Conservation (phyloP, 495 filamentous ascomycete genomes). For the Penicillium canescens region DNA sequence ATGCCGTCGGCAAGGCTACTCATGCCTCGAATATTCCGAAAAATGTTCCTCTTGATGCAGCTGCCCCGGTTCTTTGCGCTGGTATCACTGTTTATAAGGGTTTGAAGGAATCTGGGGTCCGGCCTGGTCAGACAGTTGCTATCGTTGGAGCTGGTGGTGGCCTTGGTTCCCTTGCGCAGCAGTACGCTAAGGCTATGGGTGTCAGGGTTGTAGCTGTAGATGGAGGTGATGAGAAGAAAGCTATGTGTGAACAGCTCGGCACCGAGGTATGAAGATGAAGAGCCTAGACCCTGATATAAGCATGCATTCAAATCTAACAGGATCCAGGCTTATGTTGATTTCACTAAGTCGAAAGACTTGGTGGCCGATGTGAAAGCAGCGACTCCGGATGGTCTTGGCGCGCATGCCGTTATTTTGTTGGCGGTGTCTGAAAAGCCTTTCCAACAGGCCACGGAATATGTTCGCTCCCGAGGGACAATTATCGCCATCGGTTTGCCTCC, state of each 20-base stretch:
- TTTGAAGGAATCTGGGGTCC: conserved; percentile 75
- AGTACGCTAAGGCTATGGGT: conserved; percentile 92
- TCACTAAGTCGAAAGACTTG: conserved; percentile 68
- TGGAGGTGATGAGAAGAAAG: conserved; percentile 73
- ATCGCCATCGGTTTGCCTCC: conserved; percentile 86
- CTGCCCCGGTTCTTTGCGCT: conserved; percentile 80
- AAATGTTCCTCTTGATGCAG: conserved; percentile 66
- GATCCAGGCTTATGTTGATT: conserved; percentile 68
- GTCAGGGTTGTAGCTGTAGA: conserved; percentile 75
- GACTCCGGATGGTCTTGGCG: conserved; percentile 76
- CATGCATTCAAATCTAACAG: background rate
- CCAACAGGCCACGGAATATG: conserved; percentile 87
- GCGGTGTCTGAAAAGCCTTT: conserved; percentile 88
- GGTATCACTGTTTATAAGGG: conserved; percentile 93
- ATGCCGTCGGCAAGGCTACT: conserved; percentile 77
- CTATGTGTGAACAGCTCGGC: conserved; percentile 66
- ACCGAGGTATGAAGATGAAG: conserved; percentile 32
- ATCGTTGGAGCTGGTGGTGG: conserved; percentile 91
- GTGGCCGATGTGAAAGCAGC: conserved; percentile 78
- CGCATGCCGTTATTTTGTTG: conserved; percentile 84
- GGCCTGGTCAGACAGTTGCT: conserved; percentile 77
- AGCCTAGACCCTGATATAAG: background rate
- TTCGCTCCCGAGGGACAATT: conserved; percentile 74
- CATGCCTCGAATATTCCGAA: conserved; percentile 77
- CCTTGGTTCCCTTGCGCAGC: conserved; percentile 77